Evolutionary conservation across 208 protist species (phyloP).

Genomic region (Trypanosoma caninum): DNA sequence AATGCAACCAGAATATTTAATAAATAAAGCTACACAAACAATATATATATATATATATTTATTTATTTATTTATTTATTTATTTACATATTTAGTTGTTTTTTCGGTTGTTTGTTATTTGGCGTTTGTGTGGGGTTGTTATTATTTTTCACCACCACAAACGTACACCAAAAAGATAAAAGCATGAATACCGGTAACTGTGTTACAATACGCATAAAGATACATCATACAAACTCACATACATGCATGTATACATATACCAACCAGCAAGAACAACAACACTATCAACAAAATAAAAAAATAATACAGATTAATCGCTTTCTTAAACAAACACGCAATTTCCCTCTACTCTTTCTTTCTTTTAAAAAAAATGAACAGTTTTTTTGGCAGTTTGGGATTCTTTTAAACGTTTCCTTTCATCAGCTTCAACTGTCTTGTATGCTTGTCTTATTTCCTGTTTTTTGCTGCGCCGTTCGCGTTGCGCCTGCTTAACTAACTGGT

Average conservation of each 20-base stretch:
- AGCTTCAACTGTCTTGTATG: constrained; percentile 70
- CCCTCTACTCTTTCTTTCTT: too few species aligned
- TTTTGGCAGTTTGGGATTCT: constrained; percentile 35
- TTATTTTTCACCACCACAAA: neutral
- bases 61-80: neutral
- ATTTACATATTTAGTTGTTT: constrained; percentile 7
- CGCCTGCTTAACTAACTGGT: constrained; percentile 70
- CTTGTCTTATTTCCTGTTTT: constrained; percentile 71
- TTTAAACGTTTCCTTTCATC: constrained; percentile 54
- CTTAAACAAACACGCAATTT: neutral
- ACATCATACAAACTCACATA: too few species aligned
- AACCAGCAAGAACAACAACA: constrained; percentile 4
- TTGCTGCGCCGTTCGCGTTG: constrained; percentile 72
- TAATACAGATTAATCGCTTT: too few species aligned
- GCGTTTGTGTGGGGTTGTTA: neutral
- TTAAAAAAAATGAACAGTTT: constrained; percentile 68
- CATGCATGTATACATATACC: too few species aligned
- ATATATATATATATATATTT: constrained; percentile 7
- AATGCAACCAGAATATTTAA: neutral
- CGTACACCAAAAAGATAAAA: constrained; percentile 7
- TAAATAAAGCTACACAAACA: too few species aligned
- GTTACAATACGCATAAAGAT: neutral
- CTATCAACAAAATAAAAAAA: constrained; percentile 11
- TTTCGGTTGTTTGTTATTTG: neutral
- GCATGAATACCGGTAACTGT: neutral